Evolutionary conservation across 768 basidiomycete genomes (phyloP).

Genomic region (Termitomyces titanicus): DNA sequence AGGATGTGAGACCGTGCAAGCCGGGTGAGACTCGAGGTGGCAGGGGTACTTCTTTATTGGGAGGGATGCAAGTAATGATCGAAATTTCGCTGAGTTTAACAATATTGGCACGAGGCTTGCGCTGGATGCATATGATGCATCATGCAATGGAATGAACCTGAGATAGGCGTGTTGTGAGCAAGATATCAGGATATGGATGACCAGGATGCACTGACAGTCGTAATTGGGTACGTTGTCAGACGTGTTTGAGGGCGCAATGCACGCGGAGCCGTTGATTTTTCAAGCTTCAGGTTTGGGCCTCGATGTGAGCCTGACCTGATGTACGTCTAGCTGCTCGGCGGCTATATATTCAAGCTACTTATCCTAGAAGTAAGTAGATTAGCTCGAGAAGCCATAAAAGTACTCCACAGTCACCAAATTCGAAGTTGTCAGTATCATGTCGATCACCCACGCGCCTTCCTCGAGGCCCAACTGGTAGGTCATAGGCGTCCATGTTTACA

Average conservation of each 20-base stretch:
- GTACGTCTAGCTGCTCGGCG: background rate
- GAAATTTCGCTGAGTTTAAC: background rate
- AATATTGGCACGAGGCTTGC: too few relatives aligned
- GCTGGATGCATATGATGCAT: too few relatives aligned
- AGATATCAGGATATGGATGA: background rate
- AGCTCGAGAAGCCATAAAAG: background rate
- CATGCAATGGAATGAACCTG: too few relatives aligned
- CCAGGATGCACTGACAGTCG: background rate
- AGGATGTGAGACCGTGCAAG: too few relatives aligned
- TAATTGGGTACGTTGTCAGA: background rate
- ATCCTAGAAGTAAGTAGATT: background rate
- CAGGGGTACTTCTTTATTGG: too few relatives aligned
- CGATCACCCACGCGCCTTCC: background rate
- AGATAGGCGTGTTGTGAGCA: too few relatives aligned
- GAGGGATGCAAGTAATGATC: too few relatives aligned
- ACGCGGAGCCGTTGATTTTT: background rate
- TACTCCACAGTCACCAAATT: background rate
- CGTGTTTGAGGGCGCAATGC: background rate
- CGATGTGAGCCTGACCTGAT: background rate
- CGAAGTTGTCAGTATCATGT: background rate
- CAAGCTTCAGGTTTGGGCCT: background rate
- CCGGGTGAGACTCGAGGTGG: too few relatives aligned
- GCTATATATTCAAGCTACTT: too few relatives aligned
- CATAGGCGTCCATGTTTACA: background rate
- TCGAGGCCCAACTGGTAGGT: background rate